Conservation (phyloP, 2,329 filamentous ascomycete genomes). For the Hypoxylon sp. region DNA sequence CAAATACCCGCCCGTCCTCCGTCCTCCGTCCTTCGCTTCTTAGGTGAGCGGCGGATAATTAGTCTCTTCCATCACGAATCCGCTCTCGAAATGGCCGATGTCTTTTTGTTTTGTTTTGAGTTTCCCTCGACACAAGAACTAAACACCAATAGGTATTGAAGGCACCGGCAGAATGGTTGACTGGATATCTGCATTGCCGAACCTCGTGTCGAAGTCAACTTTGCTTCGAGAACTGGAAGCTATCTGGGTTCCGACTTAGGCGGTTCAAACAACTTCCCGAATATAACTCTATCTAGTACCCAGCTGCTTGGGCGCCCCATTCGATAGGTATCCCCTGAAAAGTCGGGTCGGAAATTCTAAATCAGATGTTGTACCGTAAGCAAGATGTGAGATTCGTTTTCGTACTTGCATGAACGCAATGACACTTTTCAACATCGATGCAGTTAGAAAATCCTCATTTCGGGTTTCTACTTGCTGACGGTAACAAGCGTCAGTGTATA, state of each 20-base stretch:
- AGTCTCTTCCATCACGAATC: background rate
- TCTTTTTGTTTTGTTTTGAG: background rate
- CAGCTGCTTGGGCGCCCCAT: slow-evolving; percentile 17
- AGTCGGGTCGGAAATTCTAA: slow-evolving; percentile 15
- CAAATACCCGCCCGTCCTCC: slow-evolving; percentile 14
- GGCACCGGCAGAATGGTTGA: slow-evolving; percentile 21
- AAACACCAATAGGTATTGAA: slow-evolving; percentile 3
- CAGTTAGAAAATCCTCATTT: slow-evolving; percentile 18
- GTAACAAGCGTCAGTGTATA: background rate
- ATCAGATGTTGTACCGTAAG: slow-evolving; percentile 13
- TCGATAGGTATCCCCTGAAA: slow-evolving; percentile 9
- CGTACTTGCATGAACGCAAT: slow-evolving; percentile 35
- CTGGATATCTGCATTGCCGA: slow-evolving; percentile 23
- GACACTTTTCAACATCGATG: slow-evolving; percentile 9
- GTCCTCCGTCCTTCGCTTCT: too few relatives aligned
- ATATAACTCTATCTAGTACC: slow-evolving; percentile 29
- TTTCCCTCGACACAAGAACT: slow-evolving; percentile 11
- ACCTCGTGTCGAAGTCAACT: slow-evolving; percentile 21
- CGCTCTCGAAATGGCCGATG: background rate
- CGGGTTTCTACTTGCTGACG: slow-evolving; percentile 5
- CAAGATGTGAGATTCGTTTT: slow-evolving; percentile 11
- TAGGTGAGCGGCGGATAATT: slow-evolving; percentile 6
- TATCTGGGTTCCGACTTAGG: slow-evolving; percentile 20
- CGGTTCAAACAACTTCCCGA: slow-evolving; percentile 22
- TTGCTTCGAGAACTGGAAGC: slow-evolving; percentile 8